phyloP scores from a whole-genome alignment of 2,329 filamentous ascomycete species.

The Periconia macrospinosa region DNA sequence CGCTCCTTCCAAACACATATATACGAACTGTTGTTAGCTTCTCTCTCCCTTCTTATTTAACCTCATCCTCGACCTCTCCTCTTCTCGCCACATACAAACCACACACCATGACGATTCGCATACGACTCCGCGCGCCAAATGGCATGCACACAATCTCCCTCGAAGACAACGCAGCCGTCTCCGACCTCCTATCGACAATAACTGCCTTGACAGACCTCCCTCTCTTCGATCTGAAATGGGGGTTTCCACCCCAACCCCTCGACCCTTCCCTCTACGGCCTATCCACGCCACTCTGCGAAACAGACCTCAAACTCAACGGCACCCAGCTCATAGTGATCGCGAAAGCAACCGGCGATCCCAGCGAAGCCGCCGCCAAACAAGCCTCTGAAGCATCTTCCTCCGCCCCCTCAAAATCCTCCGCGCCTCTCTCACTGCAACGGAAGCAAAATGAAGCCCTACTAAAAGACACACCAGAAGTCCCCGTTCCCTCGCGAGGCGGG shows the following conservation, averaged over 20 bases:
- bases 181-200: constrained; percentile 63
- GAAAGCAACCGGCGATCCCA: constrained; percentile 43
- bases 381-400: constrained; percentile 5
- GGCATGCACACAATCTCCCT: constrained; percentile 73
- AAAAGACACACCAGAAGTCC: constrained; percentile 64
- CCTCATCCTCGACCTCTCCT: neutral
- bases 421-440: constrained; percentile 46
- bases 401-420: constrained; percentile 23
- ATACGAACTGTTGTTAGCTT: neutral
- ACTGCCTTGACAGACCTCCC: constrained; percentile 65
- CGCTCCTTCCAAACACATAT: too few species aligned
- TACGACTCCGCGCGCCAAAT: constrained; percentile 74
- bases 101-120: constrained; percentile 60
- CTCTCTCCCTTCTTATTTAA: neutral
- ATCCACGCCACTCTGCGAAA: constrained; percentile 54
- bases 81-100: neutral
- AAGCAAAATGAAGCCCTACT: constrained; percentile 47
- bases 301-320: constrained; percentile 65
- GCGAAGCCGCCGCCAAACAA: constrained; percentile 20
- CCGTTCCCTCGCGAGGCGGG: constrained; percentile 58
- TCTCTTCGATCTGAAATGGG: constrained; percentile 77
- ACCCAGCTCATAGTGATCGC: constrained; percentile 68
- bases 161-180: constrained; percentile 67
- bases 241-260: constrained; percentile 76
- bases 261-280: constrained; percentile 58